Base-by-base conservation (phyloP, 1,284 basidiomycete genomes). In the Pseudozyma sp. region DNA sequence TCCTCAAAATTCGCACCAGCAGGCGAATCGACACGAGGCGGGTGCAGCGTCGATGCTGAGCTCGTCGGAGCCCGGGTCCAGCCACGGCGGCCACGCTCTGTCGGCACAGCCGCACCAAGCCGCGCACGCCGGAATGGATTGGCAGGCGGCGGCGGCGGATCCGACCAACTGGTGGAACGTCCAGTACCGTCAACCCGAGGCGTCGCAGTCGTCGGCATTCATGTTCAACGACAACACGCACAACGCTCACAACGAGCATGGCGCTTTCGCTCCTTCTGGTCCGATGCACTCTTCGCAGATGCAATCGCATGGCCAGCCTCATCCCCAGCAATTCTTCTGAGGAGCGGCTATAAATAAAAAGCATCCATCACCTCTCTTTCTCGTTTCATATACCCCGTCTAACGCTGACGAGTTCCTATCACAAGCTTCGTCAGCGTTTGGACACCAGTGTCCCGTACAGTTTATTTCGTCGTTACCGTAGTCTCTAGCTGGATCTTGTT, bases 131-230 rank as follows among this genome's bases (percentile, higher is more conserved):
- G 52, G 44, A 19, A 39, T 73, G 42, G 70, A 68, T 24, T 73
- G 70, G 70, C 65, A 68, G 19, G 34, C 55, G 29, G 51, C 62
- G 24, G 50, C 68, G 16, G 50, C 60, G 10, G 57, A 56, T 33
- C 64, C 60, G 7, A 37, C 39, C 37, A 55, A 51, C 17, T 73
- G 70, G 70, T 73, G 70, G 70, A 68, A 53, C 14, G 65, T 68
- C 49, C 70, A 73, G 37, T 68, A 73, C 40, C 58, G 58, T 33
- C 70, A 68, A 7, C 39, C 45, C 5, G 61, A 65, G 8, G 34
- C 70, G n/a, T 64, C 65, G 49, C 49, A 64, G 9, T 63, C 69
- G 13, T 52, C 14, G 3, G 46, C 44, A 34, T 72, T 72, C 49
- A 46, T 67, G 55, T 72, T 63, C 17, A 43, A 35, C 44, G 43